phyloP scores from a whole-genome alignment of 331 rosid genomes.

The Pyrus hybrid region DNA sequence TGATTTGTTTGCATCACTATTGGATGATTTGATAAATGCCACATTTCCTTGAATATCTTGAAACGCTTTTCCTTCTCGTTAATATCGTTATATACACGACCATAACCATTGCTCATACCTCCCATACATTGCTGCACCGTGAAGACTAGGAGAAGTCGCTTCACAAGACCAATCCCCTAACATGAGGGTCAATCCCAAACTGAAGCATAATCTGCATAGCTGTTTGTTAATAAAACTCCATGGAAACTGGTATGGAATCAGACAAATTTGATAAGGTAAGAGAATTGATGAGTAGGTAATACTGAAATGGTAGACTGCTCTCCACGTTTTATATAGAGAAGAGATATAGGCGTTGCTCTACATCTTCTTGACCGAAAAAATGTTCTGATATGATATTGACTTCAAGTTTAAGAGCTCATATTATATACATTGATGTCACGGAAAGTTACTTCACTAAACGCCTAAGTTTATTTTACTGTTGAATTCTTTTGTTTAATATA shows the following conservation, averaged over 20 bases:
- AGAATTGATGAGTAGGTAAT: not conserved
- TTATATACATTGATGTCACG: no score
- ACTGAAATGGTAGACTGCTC: not conserved
- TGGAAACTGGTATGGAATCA: not conserved
- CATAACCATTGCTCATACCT: not conserved
- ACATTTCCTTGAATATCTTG: constrained; percentile 6
- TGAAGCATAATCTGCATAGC: constrained; percentile 1
- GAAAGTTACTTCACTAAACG: no score
- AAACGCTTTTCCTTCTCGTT: no score
- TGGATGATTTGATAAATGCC: constrained; percentile 20
- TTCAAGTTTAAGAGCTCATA: no score
- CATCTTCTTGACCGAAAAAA: not conserved
- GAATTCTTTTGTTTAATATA: no score
- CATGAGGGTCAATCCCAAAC: constrained; percentile 12
- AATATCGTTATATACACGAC: no score
- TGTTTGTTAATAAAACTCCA: not conserved
- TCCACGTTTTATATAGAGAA: not conserved
- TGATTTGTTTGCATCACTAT: constrained; percentile 15
- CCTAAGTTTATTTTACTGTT: no score
- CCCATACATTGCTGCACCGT: constrained; percentile 14
- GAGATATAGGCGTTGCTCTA: not conserved
- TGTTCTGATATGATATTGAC: no score
- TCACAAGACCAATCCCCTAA: constrained; percentile 17
- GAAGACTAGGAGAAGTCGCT: constrained; percentile 25
- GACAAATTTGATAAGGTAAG: not conserved